Evolutionary conservation across 176 grass and related monocot species (phyloP).

Genomic region (Echinochloa phyllopogon): DNA sequence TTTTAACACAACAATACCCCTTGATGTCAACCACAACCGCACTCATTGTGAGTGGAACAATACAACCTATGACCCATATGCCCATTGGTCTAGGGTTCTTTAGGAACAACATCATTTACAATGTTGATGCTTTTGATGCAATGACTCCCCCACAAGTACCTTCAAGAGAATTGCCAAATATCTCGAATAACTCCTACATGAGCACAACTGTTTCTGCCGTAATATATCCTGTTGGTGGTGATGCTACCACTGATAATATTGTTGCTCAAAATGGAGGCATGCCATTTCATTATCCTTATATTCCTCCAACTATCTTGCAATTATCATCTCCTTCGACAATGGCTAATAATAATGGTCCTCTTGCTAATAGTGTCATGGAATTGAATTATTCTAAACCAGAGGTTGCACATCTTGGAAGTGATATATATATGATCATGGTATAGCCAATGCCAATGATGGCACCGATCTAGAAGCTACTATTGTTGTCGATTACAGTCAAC

Average conservation of each 20-base stretch:
- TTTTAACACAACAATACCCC: not conserved
- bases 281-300: not conserved
- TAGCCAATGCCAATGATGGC: not conserved
- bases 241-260: not conserved
- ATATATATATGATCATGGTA: not conserved
- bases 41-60: not conserved
- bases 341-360: no score
- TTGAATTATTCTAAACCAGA: no score
- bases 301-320: not conserved
- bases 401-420: no score
- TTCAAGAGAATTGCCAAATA: not conserved
- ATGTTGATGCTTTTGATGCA: not conserved
- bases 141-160: not conserved
- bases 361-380: no score
- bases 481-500: not conserved
- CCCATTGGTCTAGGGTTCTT: not conserved
- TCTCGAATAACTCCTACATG: not conserved
- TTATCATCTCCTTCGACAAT: not conserved
- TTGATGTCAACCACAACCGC: not conserved
- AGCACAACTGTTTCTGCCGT: not conserved
- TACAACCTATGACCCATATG: not conserved
- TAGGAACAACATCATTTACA: not conserved
- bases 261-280: not conserved
- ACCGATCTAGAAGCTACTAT: not conserved
- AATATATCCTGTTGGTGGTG: not conserved